phyloP scores from a whole-genome alignment of 2,329 filamentous ascomycete genomes.

The Nemania sp. region DNA sequence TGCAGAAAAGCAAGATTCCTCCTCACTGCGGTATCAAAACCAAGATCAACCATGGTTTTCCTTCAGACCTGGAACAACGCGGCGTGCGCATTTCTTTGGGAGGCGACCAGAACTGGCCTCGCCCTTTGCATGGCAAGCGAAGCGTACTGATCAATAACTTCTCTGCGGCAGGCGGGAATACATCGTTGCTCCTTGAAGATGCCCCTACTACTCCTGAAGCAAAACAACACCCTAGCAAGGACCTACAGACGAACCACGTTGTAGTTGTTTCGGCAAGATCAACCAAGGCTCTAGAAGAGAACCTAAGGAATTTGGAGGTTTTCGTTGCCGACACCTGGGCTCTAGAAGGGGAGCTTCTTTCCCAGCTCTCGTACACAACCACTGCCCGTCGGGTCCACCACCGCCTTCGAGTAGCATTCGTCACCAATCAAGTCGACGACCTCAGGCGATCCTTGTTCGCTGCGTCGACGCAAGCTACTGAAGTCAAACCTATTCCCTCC shows the following conservation, averaged over 20 bases:
- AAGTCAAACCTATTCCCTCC: conserved; percentile 52
- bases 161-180: conserved; percentile 61
- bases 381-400: conserved; percentile 72
- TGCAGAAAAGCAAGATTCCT: conserved; percentile 53
- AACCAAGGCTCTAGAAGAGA: background rate
- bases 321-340: background rate
- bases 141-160: conserved; percentile 60
- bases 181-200: conserved; percentile 40
- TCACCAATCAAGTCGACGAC: conserved; percentile 53
- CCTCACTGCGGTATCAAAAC: conserved; percentile 61
- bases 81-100: conserved; percentile 55
- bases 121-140: conserved; percentile 40
- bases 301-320: background rate
- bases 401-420: conserved; percentile 61
- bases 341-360: background rate
- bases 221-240: background rate
- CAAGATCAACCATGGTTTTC: conserved; percentile 52
- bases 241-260: conserved; percentile 57
- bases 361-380: conserved; percentile 69
- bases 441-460: conserved; percentile 51
- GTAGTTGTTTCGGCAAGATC: conserved; percentile 65
- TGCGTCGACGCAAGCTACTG: conserved; percentile 57
- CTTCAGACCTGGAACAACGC: conserved; percentile 44
- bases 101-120: conserved; percentile 43
- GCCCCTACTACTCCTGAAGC: conserved; percentile 5